Evolutionary conservation across 1,139 yeast species (phyloP).

Genomic region (Yamadazyma taylorii): DNA sequence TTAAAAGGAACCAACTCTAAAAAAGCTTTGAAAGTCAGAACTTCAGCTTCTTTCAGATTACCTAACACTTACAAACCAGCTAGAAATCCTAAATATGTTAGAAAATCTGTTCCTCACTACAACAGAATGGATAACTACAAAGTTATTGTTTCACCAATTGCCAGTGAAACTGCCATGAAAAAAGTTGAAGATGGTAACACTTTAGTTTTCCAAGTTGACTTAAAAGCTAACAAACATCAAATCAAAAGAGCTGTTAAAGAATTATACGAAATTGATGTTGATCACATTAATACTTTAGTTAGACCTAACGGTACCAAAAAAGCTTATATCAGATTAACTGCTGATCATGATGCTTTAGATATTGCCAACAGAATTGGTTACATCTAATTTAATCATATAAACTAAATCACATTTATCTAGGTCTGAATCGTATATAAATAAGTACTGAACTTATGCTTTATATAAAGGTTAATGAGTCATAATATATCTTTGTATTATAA

Average conservation of each 20-base stretch:
- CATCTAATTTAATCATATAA: constrained; percentile 54
- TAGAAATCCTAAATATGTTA: constrained; percentile 92
- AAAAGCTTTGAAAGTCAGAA: constrained; percentile 92
- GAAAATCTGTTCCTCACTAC: constrained; percentile 96
- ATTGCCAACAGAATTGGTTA: constrained; percentile 99
- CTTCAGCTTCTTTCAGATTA: constrained; percentile 91
- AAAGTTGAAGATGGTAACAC: constrained; percentile 99
- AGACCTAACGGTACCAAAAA: constrained; percentile 99
- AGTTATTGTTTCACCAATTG: constrained; percentile 92
- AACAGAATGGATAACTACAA: constrained; percentile 97
- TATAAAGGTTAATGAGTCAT: constrained; percentile 16
- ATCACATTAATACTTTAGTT: constrained; percentile 91
- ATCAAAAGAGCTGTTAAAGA: constrained; percentile 98
- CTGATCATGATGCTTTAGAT: constrained; percentile 99
- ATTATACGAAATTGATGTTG: constrained; percentile 94
- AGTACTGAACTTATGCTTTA: constrained; percentile 3
- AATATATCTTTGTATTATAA: constrained; percentile 13
- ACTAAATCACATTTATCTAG: constrained; percentile 1
- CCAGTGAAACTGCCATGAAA: constrained; percentile 98
- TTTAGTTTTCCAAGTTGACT: constrained; percentile 96
- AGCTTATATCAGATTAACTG: constrained; percentile 98
- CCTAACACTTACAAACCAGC: constrained; percentile 97
- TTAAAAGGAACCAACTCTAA: constrained; percentile 94
- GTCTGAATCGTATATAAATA: constrained; percentile 1
- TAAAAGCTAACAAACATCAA: constrained; percentile 97